Conservation (phyloP, 805 yeast genomes). For the Candida boidinii region DNA sequence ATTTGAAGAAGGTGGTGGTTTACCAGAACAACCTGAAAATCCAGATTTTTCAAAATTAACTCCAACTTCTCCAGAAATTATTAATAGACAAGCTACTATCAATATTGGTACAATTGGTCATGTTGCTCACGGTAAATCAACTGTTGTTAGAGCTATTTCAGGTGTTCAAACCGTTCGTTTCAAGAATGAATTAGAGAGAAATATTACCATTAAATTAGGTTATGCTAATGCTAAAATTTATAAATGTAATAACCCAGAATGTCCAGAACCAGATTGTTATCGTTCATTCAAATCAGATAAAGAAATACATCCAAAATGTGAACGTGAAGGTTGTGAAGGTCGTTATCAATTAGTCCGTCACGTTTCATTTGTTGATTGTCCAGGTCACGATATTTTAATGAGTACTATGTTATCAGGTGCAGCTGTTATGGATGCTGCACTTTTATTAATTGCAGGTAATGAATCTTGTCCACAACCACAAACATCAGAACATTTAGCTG, state of each 20-base stretch:
- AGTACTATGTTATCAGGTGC: slow-evolving; percentile 99
- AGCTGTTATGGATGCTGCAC: slow-evolving; percentile 99
- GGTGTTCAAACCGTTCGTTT: slow-evolving; percentile 99
- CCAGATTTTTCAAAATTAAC: slow-evolving; percentile 78
- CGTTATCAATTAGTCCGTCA: slow-evolving; percentile 89
- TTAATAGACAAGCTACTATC: slow-evolving; percentile 97
- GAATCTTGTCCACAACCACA: slow-evolving; percentile 99
- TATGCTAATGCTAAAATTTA: slow-evolving; percentile 98
- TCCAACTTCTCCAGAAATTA: slow-evolving; percentile 90
- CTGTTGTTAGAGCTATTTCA: slow-evolving; percentile 96
- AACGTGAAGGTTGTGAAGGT: slow-evolving; percentile 79
- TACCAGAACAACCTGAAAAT: slow-evolving; percentile 90
- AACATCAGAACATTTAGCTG: slow-evolving; percentile 98
- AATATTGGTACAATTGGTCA: slow-evolving; percentile 99
- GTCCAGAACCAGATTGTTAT: slow-evolving; percentile 94
- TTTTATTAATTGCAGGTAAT: slow-evolving; percentile 92
- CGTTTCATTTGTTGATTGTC: slow-evolving; percentile 98
- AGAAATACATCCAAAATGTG: slow-evolving; percentile 90
- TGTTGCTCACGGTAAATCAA: slow-evolving; percentile 98
- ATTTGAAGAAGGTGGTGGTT: slow-evolving; percentile 96
- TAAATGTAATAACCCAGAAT: slow-evolving; percentile 75
- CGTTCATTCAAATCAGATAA: slow-evolving; percentile 90
- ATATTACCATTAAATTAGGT: slow-evolving; percentile 96
- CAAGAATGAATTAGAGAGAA: slow-evolving; percentile 98
- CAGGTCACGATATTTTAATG: slow-evolving; percentile 99